Conservation (phyloP, 2,329 filamentous ascomycete genomes). For the Huntiella moniliformis region DNA sequence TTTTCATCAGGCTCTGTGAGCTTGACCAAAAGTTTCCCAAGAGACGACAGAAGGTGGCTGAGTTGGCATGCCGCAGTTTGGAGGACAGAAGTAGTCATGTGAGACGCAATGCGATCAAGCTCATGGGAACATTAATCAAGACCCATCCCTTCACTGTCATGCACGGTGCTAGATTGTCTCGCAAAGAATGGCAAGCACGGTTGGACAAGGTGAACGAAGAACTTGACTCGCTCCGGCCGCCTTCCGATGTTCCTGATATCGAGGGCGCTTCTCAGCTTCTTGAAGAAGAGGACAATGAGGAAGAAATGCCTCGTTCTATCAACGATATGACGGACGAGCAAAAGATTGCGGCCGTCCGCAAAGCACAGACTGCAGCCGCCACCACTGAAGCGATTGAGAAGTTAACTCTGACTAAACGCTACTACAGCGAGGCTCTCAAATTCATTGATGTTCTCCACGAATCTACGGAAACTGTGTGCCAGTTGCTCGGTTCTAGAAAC, state of each 20-base stretch:
- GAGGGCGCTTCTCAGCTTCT: slow-evolving; percentile 59
- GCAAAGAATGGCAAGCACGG: slow-evolving; percentile 68
- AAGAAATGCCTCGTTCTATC: slow-evolving; percentile 46
- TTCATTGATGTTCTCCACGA: slow-evolving; percentile 86
- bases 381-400: slow-evolving; percentile 78
- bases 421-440: slow-evolving; percentile 80
- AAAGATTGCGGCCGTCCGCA: slow-evolving; percentile 52
- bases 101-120: slow-evolving; percentile 80
- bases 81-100: slow-evolving; percentile 99
- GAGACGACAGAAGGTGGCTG: slow-evolving; percentile 67
- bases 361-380: slow-evolving; percentile 69
- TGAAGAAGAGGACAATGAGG: slow-evolving; percentile 69
- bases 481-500: slow-evolving; percentile 82
- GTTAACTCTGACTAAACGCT: slow-evolving; percentile 70
- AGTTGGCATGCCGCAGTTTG: slow-evolving; percentile 71
- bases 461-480: slow-evolving; percentile 62
- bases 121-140: slow-evolving; percentile 71
- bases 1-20: slow-evolving; percentile 80
- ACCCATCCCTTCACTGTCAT: slow-evolving; percentile 88
- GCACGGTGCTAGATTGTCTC: slow-evolving; percentile 70
- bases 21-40: slow-evolving; percentile 95
- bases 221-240: slow-evolving; percentile 62
- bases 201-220: slow-evolving; percentile 70
- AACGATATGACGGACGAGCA: slow-evolving; percentile 73
- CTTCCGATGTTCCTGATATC: slow-evolving; percentile 53